A percentile compares a stretch with the other conserved stretches of the same genome.
Conservation (phyloP, 2,329 filamentous ascomycete species). For the Pyrenophora teres region DNA sequence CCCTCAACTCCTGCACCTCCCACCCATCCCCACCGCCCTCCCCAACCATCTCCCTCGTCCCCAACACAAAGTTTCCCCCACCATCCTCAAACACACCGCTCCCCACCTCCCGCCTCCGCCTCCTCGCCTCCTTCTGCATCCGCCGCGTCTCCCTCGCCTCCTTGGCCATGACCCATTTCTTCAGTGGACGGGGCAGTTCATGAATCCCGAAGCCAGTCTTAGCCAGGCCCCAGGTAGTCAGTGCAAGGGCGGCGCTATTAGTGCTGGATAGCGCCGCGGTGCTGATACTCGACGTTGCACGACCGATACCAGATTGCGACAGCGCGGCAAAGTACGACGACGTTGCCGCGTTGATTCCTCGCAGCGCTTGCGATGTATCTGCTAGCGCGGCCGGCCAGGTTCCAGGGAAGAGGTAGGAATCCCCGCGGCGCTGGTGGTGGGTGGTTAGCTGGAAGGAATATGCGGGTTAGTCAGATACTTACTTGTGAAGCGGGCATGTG, state of each 20-base stretch:
- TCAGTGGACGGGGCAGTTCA: neutral
- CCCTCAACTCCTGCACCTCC: neutral
- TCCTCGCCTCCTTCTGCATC: neutral
- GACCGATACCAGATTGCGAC: constrained; percentile 10
- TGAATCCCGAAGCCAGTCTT: neutral
- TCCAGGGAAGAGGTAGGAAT: constrained; percentile 13
- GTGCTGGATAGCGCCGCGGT: constrained; percentile 7
- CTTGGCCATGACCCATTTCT: neutral
- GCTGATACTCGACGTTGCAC: constrained; percentile 20
- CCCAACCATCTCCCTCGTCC: constrained; percentile 1
- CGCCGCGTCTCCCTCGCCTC: neutral
- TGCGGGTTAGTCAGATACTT: too few relatives aligned
- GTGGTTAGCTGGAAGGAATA: too few relatives aligned
- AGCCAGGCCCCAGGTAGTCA: constrained; percentile 2
- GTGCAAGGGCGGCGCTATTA: neutral
- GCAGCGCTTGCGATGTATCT: constrained; percentile 15
- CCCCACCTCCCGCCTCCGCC: neutral
- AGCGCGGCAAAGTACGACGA: constrained; percentile 15
- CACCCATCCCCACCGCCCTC: neutral
- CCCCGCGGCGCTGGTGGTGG: too few relatives aligned
- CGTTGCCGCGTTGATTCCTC: constrained; percentile 14
- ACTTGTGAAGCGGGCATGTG: too few relatives aligned
- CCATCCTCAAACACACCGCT: neutral
- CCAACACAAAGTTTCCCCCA: neutral
- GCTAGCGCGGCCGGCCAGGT: constrained; percentile 22